Percentiles rank a stretch among this genome's conserved stretches.
These are phyloP conservation scores for Tylopilus cervinicoccineus DNA, from an alignment of 768 basidiomycete genomes.

Conservation along the genomic window DNA sequence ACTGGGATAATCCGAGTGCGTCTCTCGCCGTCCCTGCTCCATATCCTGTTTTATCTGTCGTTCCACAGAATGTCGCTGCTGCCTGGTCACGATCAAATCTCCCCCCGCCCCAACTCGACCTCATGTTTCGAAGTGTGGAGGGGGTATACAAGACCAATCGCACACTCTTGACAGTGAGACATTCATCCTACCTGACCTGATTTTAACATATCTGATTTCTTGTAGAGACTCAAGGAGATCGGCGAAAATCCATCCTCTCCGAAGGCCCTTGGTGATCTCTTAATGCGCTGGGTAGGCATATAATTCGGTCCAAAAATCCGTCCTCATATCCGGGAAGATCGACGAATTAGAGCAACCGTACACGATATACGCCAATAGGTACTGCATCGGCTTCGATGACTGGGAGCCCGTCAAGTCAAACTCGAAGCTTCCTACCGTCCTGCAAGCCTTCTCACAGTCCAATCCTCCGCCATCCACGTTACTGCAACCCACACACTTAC, in stretches of 20 bases:
- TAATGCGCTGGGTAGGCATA: slow-evolving; percentile 91
- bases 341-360: slow-evolving; percentile 90
- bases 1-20: slow-evolving; percentile 88
- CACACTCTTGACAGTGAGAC: slow-evolving; percentile 59
- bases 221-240: slow-evolving; percentile 90
- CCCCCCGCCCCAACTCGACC: slow-evolving; percentile 86
- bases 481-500: slow-evolving; percentile 30
- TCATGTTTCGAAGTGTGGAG: slow-evolving; percentile 94
- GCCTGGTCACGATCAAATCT: slow-evolving; percentile 97
- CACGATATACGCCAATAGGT: slow-evolving; percentile 71
- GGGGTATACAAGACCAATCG: slow-evolving; percentile 91
- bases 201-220: slow-evolving; percentile 12
- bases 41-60: slow-evolving; percentile 9
- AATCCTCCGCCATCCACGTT: slow-evolving; percentile 53
- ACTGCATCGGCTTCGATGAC: slow-evolving; percentile 70
- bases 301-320: slow-evolving; percentile 5
- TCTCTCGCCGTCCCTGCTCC: slow-evolving; percentile 12
- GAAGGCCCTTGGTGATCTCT: slow-evolving; percentile 88
- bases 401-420: slow-evolving; percentile 83
- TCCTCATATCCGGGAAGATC: slow-evolving; percentile 51
- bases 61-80: slow-evolving; percentile 86
- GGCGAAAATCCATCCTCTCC: slow-evolving; percentile 90
- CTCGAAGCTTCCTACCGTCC: slow-evolving; percentile 59
- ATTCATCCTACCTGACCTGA: neutral
- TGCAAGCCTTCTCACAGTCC: slow-evolving; percentile 63